These are phyloP conservation scores for Panus rudis DNA, from an alignment of 768 basidiomycete genomes.

Conservation along the genomic window DNA sequence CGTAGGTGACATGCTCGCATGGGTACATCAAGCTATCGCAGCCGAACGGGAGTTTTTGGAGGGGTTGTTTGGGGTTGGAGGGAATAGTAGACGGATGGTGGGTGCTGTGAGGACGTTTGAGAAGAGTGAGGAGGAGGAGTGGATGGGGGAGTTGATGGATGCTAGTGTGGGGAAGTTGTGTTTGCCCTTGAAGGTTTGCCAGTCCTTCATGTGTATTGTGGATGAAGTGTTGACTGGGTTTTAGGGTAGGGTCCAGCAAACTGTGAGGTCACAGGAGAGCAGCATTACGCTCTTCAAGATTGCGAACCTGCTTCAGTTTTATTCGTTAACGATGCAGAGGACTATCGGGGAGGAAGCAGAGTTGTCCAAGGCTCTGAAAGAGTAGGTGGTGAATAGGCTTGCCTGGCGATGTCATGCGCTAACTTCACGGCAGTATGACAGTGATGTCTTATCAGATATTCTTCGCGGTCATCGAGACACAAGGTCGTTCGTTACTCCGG, in stretches of 20 bases:
- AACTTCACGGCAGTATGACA: slow-evolving; percentile 51
- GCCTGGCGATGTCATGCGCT: background rate
- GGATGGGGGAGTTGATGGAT: slow-evolving; percentile 78
- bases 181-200: slow-evolving; percentile 77
- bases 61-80: slow-evolving; percentile 66
- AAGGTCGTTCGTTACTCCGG: slow-evolving; percentile 59
- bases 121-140: slow-evolving; percentile 61
- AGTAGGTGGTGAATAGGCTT: slow-evolving; percentile 37
- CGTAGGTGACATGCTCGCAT: slow-evolving; percentile 96
- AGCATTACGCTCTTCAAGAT: slow-evolving; percentile 89
- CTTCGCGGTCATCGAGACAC: slow-evolving; percentile 79
- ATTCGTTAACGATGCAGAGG: slow-evolving; percentile 84
- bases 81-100: slow-evolving; percentile 60
- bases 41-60: slow-evolving; percentile 94
- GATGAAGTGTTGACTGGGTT: background rate
- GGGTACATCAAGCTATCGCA: slow-evolving; percentile 95
- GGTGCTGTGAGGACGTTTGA: slow-evolving; percentile 55
- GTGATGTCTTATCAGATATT: slow-evolving; percentile 78
- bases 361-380: slow-evolving; percentile 67
- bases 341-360: slow-evolving; percentile 84
- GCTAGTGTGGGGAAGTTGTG: slow-evolving; percentile 76
- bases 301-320: slow-evolving; percentile 93
- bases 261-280: slow-evolving; percentile 88
- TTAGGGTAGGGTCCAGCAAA: slow-evolving; percentile 87
- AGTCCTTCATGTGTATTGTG: background rate